A percentile compares a stretch with the other conserved stretches of the same genome.
Conservation (phyloP, 768 basidiomycete genomes). For the Amanita fuliginea region DNA sequence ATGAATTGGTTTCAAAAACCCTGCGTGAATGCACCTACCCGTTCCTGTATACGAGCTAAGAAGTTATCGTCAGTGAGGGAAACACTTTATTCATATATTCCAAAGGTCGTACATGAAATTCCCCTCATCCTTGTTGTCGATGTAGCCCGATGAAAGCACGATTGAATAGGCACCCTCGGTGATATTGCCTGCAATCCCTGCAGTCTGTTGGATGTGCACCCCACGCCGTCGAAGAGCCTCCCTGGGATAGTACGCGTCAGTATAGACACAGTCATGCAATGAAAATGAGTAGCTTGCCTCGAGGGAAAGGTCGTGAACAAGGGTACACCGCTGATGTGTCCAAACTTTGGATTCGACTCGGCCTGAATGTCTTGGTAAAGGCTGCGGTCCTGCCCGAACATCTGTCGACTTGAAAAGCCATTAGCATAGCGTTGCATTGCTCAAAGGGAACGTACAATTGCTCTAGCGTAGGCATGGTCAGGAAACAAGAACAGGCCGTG, state of each 20-base stretch:
- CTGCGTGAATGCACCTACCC: conserved; percentile 14
- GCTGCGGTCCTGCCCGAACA: neutral
- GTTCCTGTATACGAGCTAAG: conserved; percentile 29
- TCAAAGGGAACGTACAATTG: neutral
- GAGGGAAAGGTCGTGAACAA: neutral
- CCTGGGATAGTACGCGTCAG: conserved; percentile 10
- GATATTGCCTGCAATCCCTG: conserved; percentile 24
- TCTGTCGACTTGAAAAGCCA: neutral
- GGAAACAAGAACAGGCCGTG: neutral
- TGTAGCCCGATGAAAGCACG: conserved; percentile 27
- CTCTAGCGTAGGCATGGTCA: neutral
- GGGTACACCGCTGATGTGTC: neutral
- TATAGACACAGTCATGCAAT: neutral
- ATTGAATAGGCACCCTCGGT: conserved; percentile 28
- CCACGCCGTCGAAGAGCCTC: conserved; percentile 14
- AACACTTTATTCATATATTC: neutral
- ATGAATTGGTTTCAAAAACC: neutral
- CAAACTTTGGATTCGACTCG: neutral
- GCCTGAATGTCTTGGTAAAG: neutral
- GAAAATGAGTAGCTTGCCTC: neutral
- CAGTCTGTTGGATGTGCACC: conserved; percentile 18
- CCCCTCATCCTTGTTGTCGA: conserved; percentile 29
- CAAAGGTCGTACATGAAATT: conserved; percentile 22
- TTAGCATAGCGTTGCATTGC: neutral
- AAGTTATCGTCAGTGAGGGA: neutral